phyloP scores from a whole-genome alignment of 148 eudicot species.

The Rhododendron kiyosumense region DNA sequence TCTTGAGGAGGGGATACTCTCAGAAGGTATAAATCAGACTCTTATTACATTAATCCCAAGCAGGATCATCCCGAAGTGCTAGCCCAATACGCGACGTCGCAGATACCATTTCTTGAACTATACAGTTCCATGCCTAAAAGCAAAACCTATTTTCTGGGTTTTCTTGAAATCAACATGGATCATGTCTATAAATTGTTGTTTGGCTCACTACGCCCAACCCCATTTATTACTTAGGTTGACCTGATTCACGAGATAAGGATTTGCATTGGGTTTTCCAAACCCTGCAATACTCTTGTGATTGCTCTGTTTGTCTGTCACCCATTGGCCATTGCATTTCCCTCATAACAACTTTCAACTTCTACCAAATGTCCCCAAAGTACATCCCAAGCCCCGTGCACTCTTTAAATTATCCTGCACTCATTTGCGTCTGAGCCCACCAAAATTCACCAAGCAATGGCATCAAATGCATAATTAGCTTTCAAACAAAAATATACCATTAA shows the following conservation, averaged over 20 bases:
- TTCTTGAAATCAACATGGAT: not conserved
- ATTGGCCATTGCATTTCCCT: not conserved
- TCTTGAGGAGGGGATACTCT: no score
- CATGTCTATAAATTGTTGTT: not conserved
- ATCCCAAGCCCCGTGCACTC: not conserved
- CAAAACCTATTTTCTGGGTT: not conserved
- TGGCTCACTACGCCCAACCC: not conserved
- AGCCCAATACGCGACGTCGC: not conserved
- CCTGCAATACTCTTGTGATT: not conserved
- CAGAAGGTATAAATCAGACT: no score
- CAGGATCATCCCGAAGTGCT: no score
- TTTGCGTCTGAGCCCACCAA: not conserved
- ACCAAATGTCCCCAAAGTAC: not conserved
- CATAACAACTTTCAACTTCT: not conserved
- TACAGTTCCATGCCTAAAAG: not conserved
- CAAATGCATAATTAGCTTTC: constrained; percentile 1
- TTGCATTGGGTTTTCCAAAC: not conserved
- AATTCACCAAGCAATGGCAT: not conserved
- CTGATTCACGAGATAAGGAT: not conserved
- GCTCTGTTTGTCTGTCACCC: not conserved
- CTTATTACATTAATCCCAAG: no score
- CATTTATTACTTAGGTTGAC: not conserved
- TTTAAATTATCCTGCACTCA: not conserved
- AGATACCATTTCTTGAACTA: not conserved
- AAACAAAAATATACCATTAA: not conserved